Percentiles rank a stretch among this genome's conserved stretches.
These are phyloP conservation scores for Mycena floridula DNA, from an alignment of 768 basidiomycete species.

Conservation along the genomic window DNA sequence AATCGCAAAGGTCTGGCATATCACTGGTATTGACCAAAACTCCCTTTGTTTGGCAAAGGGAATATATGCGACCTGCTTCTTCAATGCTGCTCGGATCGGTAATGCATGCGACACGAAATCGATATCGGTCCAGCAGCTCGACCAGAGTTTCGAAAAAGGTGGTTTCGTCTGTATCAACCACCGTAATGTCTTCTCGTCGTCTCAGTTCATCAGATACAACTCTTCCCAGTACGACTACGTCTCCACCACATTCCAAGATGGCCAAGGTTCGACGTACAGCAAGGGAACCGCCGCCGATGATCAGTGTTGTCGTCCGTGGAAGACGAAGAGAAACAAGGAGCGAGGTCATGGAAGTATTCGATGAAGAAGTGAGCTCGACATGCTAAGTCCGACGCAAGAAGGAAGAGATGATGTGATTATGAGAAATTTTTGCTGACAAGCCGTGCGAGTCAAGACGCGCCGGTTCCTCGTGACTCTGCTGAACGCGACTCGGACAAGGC, in stretches of 20 bases:
- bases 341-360: no score
- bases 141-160: conserved; percentile 39
- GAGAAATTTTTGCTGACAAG: no score
- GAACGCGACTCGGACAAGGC: no score
- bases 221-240: conserved; percentile 57
- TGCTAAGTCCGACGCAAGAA: no score
- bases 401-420: no score
- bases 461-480: no score
- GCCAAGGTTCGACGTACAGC: conserved; percentile 82
- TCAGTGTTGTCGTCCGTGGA: conserved; percentile 31
- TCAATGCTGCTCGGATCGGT: conserved; percentile 64
- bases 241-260: conserved; percentile 73
- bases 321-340: conserved; percentile 74
- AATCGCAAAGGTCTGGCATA: conserved; percentile 81
- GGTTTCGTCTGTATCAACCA: conserved; percentile 49
- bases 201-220: conserved; percentile 63
- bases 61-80: conserved; percentile 56
- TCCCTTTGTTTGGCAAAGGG: conserved; percentile 45
- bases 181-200: conserved; percentile 60
- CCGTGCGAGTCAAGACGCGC: no score
- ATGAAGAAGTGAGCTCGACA: no score
- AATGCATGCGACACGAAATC: conserved; percentile 44
- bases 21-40: conserved; percentile 88
- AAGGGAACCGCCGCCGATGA: conserved; percentile 74
- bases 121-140: conserved; percentile 28